Conservation (phyloP, 306 rosid genomes). For the Cucurbita moschata region DNA sequence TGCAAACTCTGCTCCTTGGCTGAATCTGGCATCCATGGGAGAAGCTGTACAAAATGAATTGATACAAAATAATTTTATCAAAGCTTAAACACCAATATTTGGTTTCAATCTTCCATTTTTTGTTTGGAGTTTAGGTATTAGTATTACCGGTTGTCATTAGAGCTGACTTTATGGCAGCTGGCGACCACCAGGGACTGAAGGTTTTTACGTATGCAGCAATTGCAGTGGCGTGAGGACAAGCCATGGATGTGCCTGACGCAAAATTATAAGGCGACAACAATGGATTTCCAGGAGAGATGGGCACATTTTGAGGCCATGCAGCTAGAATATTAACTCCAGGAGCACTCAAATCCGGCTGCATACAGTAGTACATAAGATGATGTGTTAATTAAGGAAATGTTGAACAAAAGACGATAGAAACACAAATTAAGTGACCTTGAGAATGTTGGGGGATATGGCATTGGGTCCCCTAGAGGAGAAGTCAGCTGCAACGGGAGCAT, state of each 20-base stretch:
- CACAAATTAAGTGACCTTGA: constrained; percentile 15
- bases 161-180: constrained; percentile 24
- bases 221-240: constrained; percentile 16
- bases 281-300: not conserved
- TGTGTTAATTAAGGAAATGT: too few species aligned
- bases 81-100: too few species aligned
- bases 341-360: constrained; percentile 9
- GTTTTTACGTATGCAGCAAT: constrained; percentile 19
- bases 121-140: too few species aligned
- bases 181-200: constrained; percentile 20
- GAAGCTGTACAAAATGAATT: constrained; percentile 7
- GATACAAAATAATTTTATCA: not conserved
- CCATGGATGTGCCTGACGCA: constrained; percentile 26
- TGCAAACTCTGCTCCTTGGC: constrained; percentile 20
- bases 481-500: constrained; percentile 16
- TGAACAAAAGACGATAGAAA: too few species aligned
- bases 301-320: constrained; percentile 18
- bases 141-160: constrained; percentile 17
- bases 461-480: constrained; percentile 57
- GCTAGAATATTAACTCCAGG: constrained; percentile 20
- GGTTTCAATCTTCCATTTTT: too few species aligned
- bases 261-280: too few species aligned
- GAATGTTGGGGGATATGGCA: constrained; percentile 20
- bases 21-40: constrained; percentile 13
- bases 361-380: too few species aligned